Base-by-base conservation (phyloP, 2,329 filamentous ascomycete species). In the Mycogone perniciosa region DNA sequence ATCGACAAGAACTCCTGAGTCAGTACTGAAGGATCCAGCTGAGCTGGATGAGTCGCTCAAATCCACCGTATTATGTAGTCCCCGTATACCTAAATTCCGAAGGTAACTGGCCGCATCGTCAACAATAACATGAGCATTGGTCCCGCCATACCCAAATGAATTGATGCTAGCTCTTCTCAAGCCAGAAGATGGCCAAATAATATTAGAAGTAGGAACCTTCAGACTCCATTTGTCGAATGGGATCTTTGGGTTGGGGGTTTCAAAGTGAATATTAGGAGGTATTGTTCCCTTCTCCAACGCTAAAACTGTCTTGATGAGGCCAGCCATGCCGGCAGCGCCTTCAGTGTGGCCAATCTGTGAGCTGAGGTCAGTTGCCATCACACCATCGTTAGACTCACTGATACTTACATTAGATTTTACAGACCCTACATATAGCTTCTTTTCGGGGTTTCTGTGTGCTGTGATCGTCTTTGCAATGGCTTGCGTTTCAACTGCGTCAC, bases 281-380 rank as follows among this genome's bases (percentile, higher is more conserved):
- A 46, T 64, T 59, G 33, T 20, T 6, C 13, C 31, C 8, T 46
- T 46, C 13, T 48, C 40, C 9, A 43, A 11, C 20, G 79, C 76
- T 13, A 79, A 57, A 0, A 80, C 59, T 20, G 72, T 59, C 62
- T 80, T 80, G 38, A 77, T 61, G 31, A 80, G 57, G 53, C 61
- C 66, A 11, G 10, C 20, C 7, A 44, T 44, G 9, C 41, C 74
- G 0, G 74, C 67, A 2, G 67, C 72, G 0, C 70, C 66, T 54
- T 76, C 74, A 48, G 66, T 63, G 55, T 80, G 76, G 1, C 76
- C 76, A n/a, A 79, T 63, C 46, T 77, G 77, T 1, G 38, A 13
- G 8, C 20, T 41, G 38, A 20, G 20, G 20, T 20, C 20, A 20
- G 20, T 20, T 20, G 20, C 20, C 20, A 20, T 20, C 20, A 20